Base-by-base conservation (phyloP, 345 rosid species). In the Corymbia maculata region DNA sequence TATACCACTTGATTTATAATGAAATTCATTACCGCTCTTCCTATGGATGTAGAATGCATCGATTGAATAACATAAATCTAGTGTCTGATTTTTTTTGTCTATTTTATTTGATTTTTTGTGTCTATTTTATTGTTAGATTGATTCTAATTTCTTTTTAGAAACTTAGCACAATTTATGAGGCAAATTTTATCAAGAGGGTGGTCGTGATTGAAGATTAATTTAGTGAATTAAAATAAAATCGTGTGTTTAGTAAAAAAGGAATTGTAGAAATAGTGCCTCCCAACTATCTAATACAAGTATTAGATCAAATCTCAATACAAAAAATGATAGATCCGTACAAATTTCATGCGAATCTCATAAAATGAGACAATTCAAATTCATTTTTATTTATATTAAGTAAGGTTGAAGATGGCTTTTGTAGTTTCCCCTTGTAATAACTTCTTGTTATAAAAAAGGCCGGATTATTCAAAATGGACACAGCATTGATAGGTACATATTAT, bases 21-120 rank as follows among this genome's bases (percentile, higher is more conserved):
- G 8, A 55, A 53, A 9, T 53, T 3, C 0, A 17, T 53, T 53
- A 24, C 0, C 21, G 0, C 10, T 53, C 4, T 53, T 53, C 24
- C 1, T 2, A 0, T 53, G 0, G 24, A 22, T 1, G 6, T 55
- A 55, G 0, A 4, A 21, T 1, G 24, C 12, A 55, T 22, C 0
- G 6, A 55, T 0, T 19, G 4, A 22, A 55, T 55, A 12, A 55
- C 24, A 4, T 55, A 55, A 55, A 55, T 55, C 0, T 22, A 0
- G 12, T 55, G 12, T 9, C 21, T 28, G 4, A 9, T 22, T 55
- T 55, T 9, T 9, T 22, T 21, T 22, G n/a, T n/a, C n/a, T n/a
- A n/a, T n/a, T n/a, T n/a, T n/a, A n/a, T n/a, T n/a, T n/a, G n/a
- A n/a, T 55, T 55, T 22, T 2, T 55, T 22, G 0, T 55, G 0